Conservation (phyloP, 495 filamentous ascomycete genomes). For the Cercophora samala region DNA sequence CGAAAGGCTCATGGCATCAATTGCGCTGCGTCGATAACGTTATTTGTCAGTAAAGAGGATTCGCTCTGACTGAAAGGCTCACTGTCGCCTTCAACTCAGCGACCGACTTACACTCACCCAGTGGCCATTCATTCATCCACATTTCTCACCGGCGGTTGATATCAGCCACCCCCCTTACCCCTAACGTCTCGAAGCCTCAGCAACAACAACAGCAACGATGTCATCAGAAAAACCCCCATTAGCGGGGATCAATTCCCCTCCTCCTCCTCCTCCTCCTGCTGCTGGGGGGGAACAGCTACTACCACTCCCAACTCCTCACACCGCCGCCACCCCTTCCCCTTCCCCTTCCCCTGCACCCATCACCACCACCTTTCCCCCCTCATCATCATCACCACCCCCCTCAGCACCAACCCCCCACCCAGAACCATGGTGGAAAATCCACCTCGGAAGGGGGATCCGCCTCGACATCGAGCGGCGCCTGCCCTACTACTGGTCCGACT, state of each 20-base stretch:
- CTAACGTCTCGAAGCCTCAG: background rate
- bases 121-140: too few species aligned
- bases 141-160: background rate
- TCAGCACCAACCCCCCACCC: background rate
- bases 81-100: too few species aligned
- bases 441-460: conserved; percentile 63
- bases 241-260: too few species aligned
- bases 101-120: background rate
- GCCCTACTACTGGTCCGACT: conserved; percentile 76
- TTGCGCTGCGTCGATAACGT: background rate
- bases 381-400: conserved; percentile 20
- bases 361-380: conserved; percentile 14
- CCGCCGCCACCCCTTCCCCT: conserved; percentile 14
- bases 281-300: background rate
- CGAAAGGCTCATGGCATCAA: background rate
- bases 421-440: conserved; percentile 58
- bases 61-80: background rate
- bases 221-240: background rate
- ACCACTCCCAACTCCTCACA: background rate
- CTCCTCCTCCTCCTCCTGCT: too few species aligned
- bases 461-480: conserved; percentile 69
- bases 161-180: background rate
- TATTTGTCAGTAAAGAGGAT: background rate
- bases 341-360: too few species aligned
- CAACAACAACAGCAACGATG: background rate